Evolutionary conservation across 2,329 filamentous ascomycete genomes (phyloP).

Genomic region (Fusarium clavum): DNA sequence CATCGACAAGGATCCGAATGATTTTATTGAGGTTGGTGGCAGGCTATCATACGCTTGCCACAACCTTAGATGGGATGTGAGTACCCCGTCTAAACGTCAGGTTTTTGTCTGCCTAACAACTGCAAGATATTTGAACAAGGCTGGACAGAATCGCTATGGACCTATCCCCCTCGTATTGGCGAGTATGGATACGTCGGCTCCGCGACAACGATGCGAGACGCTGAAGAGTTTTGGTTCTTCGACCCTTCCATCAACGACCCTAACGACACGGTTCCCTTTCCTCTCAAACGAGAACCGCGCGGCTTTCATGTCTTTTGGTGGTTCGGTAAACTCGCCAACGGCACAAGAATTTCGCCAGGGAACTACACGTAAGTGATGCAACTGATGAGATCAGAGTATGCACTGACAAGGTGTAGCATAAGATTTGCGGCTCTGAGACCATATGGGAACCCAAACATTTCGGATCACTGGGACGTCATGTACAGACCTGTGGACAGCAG

Average conservation of each 20-base stretch:
- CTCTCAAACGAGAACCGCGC: constrained; percentile 50
- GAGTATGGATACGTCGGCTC: constrained; percentile 57
- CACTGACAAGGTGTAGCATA: constrained; percentile 48
- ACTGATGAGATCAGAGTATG: not conserved
- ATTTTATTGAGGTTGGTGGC: constrained; percentile 49
- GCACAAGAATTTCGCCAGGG: constrained; percentile 54
- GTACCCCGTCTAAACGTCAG: constrained; percentile 14
- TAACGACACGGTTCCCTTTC: constrained; percentile 55
- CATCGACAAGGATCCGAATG: constrained; percentile 41
- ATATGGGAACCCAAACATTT: constrained; percentile 55
- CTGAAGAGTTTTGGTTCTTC: constrained; percentile 50
- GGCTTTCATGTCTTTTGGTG: constrained; percentile 54
- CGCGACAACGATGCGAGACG: constrained; percentile 54
- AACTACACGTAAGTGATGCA: constrained; percentile 54
- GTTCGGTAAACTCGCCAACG: constrained; percentile 58
- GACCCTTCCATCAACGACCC: constrained; percentile 52
- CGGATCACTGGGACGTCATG: constrained; percentile 58
- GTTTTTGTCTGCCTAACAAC: not conserved
- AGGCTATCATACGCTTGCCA: constrained; percentile 50
- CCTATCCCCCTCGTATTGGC: constrained; percentile 55
- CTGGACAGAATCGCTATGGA: constrained; percentile 56
- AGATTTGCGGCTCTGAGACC: constrained; percentile 57
- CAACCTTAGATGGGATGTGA: constrained; percentile 53
- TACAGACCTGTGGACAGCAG: constrained; percentile 47
- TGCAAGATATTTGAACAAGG: constrained; percentile 53